Evolutionary conservation across 176 grass and related monocot species (phyloP).

Genomic region (maize (Zea mays)): DNA sequence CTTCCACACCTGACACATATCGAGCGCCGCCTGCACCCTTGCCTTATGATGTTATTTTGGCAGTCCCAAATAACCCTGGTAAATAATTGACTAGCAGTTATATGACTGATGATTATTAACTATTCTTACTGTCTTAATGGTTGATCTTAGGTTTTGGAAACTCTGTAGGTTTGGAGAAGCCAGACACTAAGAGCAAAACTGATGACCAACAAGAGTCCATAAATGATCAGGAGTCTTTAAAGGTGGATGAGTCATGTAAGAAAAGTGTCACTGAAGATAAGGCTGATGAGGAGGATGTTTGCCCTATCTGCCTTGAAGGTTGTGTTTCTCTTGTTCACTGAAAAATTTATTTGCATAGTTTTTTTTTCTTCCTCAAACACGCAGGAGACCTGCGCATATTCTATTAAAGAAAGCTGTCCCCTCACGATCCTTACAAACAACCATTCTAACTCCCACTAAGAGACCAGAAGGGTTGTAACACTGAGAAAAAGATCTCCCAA

Average conservation of each 20-base stretch:
- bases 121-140: background rate
- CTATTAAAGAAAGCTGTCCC: background rate
- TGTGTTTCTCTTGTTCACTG: conserved; percentile 27
- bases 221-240: conserved; percentile 47
- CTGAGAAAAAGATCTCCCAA: background rate
- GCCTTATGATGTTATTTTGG: conserved; percentile 72
- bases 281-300: conserved; percentile 87
- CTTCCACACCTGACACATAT: conserved; percentile 80
- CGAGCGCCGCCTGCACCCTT: conserved; percentile 77
- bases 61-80: conserved; percentile 52
- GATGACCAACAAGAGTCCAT: conserved; percentile 57
- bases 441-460: background rate
- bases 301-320: conserved; percentile 99
- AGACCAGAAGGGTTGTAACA: background rate
- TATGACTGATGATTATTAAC: conserved; percentile 9
- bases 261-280: conserved; percentile 41
- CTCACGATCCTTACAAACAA: background rate
- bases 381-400: background rate
- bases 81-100: conserved; percentile 28
- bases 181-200: conserved; percentile 56
- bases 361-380: background rate
- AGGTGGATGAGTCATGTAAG: conserved; percentile 54
- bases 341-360: background rate
- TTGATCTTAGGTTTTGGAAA: conserved; percentile 34
- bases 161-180: conserved; percentile 56